Percentiles rank a stretch among this genome's conserved stretches.
Conservation (phyloP, 139 green algal genomes). For the Limnomonas spitsbergensis region DNA sequence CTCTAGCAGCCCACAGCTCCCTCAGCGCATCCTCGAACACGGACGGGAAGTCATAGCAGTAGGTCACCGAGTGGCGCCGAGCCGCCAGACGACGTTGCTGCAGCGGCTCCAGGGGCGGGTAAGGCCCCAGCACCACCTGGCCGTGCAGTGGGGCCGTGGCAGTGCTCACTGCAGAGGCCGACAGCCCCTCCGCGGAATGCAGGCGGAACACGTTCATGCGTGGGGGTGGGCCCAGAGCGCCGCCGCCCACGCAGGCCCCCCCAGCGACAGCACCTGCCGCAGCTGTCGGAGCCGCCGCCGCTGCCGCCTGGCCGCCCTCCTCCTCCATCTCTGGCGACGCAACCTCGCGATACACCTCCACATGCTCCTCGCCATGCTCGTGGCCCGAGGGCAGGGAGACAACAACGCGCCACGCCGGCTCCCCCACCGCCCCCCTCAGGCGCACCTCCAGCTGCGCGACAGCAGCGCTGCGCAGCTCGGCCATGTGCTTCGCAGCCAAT, state of each 20-base stretch:
- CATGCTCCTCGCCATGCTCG: conserved; percentile 80
- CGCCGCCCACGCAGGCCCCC: neutral
- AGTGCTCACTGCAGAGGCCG: neutral
- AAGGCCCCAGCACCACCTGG: conserved; percentile 56
- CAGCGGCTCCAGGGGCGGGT: conserved; percentile 73
- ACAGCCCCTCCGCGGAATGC: neutral
- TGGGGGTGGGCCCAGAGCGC: neutral
- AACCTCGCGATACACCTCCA: conserved; percentile 87
- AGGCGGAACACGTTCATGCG: neutral
- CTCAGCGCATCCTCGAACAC: conserved; percentile 88
- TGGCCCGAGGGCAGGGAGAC: conserved; percentile 84
- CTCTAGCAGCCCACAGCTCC: conserved; percentile 67
- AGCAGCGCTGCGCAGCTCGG: conserved; percentile 34
- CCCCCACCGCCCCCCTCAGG: conserved; percentile 32
- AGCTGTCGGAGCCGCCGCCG: neutral
- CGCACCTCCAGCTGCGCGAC: conserved; percentile 83
- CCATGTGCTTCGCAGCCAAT: conserved; percentile 42
- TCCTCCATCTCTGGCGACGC: neutral
- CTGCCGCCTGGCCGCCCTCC: neutral
- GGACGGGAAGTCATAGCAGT: conserved; percentile 93
- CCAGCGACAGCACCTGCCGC: no score
- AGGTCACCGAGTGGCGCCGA: conserved; percentile 80
- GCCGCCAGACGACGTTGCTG: conserved; percentile 73
- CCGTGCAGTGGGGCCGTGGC: neutral
- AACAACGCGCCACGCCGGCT: conserved; percentile 76